Base-by-base conservation (phyloP, 306 rosid species). In the Heteromeles arbutifolia region DNA sequence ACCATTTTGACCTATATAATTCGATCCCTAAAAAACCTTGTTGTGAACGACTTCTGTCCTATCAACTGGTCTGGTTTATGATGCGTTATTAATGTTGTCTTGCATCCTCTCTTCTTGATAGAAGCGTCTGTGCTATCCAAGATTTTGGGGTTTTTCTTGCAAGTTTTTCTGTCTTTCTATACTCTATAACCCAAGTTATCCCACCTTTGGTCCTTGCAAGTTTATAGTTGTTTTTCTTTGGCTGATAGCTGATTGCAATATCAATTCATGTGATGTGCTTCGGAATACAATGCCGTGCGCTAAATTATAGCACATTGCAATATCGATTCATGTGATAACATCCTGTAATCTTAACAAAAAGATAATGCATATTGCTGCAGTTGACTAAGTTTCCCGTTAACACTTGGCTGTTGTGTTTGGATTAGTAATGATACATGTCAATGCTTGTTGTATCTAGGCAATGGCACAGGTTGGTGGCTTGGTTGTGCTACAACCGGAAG, bases 381-480 rank as follows among this genome's bases (percentile, higher is more conserved):
- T 31, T 5, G 6, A 58, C 7, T 15, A 3, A 25, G 2, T 50
- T 17, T 50, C 7, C 44, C 5, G 3, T 12, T 48, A 69, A 7
- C 19, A 14, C 31, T 62, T 48, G 39, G 21, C 9, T 18, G 17
- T 5, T 39, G 18, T 41, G 8, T 39, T 24, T 11, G 6, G 37
- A 56, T 64, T 22, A 37, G 22, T 26, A 29, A 25, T 68, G 74
- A 73, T 5, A 59, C 5, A 24, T 65, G 15, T 11, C 8, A 3
- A 9, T 65, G n/a, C 61, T 29, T 57, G 68, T 56, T 76, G 52
- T 39, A 52, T 70, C 11, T 31, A 94, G 98, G 98, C 98, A 81
- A 82, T 94, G 98, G 96, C 97, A 43, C 97, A 94, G 77, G 95
- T 90, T 25, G 98, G 96, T 48, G 98, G 97, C 66, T 72, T 94